These are phyloP conservation scores for Salix arbutifolia DNA, from an alignment of 345 rosid genomes.

Conservation along the genomic window DNA sequence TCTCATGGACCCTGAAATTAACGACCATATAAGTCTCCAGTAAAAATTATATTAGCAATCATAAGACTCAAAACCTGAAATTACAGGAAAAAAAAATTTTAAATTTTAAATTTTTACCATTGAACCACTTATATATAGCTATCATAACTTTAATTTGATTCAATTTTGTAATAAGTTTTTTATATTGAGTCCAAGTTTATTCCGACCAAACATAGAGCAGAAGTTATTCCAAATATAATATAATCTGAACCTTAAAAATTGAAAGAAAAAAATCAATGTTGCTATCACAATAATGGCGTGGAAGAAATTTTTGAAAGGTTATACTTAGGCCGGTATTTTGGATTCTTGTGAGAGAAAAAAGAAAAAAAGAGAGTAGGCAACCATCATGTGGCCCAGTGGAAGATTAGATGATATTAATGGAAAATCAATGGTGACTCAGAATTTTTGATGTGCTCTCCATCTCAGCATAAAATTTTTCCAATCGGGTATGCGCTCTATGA, in stretches of 20 bases:
- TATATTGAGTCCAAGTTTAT: no score
- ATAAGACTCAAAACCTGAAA: no score
- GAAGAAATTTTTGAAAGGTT: not conserved
- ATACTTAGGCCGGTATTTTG: not conserved
- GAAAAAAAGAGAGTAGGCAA: not conserved
- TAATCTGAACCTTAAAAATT: no score
- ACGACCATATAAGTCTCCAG: no score
- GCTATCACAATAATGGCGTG: not conserved
- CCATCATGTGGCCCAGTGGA: not conserved
- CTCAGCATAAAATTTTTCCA: not conserved
- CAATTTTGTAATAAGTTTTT: no score
- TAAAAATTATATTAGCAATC: no score
- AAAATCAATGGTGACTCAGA: not conserved
- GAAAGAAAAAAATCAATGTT: not conserved
- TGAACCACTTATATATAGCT: no score
- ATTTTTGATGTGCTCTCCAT: not conserved
- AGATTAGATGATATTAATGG: not conserved
- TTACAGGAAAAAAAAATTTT: no score
- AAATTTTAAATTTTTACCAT: no score
- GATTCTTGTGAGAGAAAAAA: not conserved
- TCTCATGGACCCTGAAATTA: fast-evolving
- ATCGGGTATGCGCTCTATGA: not conserved
- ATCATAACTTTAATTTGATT: no score
- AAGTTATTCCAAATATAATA: no score
- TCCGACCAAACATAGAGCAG: no score